Evolutionary conservation across 2,329 filamentous ascomycete species (phyloP), one percentile per base, ranked within the genome.

Genomic region (Ophiobolus disseminans): DNA sequence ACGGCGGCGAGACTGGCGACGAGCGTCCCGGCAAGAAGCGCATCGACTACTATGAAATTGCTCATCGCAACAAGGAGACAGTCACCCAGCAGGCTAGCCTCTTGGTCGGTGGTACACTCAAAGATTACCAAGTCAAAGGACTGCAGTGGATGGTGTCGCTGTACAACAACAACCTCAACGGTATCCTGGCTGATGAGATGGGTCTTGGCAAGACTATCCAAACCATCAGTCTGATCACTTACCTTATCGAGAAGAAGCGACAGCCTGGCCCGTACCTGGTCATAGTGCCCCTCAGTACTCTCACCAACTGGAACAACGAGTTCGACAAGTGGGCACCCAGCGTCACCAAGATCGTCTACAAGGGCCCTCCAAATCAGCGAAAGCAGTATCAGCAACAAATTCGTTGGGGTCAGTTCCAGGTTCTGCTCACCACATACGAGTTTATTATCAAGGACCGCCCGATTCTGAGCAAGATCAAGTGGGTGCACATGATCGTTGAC

Each of bases 401-500:
- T 62, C 91, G 94, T 40, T 93, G 91, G 75, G 92, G 93, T 38
- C 86, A 90, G 47, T 99, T 99, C 82, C 94, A 99, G 73, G 94
- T 99, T 39, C 79, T 99, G 9, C 82, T 99, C 49, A 99, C 94
- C 2, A 99, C 94, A 0, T 99, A 99, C 77, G 94, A 99, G 74
- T 99, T 97, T 77, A 95, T 99, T 76, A 99, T 99, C 83, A 99
- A 97, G 78, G 94, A 99, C 69, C 86, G 94, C 26, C 93, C 93
- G 0, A 82, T 99, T 60, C 79, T 99, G 10, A 95, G 90, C 80
- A 97, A 97, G 81, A 93, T 99, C 77, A 97, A 97, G 77, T 99
- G 94, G 94, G 88, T 97, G 65, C 94, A 99, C 78, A 97, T 99
- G 94, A 97, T 99, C 65, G 94, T 99, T 60, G 94, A 99, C 66